Evolutionary conservation across 305 asterid species (phyloP), one percentile per base, ranked within the genome.

Genomic region (Fraxinus greggii): DNA sequence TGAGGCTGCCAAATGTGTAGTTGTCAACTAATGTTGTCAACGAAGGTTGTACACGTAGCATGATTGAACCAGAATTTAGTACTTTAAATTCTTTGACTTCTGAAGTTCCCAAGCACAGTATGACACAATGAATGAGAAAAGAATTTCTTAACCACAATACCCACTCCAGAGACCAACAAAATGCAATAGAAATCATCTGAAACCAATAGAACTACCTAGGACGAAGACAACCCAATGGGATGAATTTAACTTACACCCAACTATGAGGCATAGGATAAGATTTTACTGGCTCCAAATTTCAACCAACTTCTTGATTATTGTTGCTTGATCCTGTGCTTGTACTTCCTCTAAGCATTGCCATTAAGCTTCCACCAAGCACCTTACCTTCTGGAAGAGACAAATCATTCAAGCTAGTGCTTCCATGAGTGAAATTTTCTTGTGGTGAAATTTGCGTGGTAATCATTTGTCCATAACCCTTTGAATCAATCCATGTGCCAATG

Each of bases 361-460:
- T 92, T 79, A 92, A 79, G 81, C 90, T 82, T 77, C 97, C 95
- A 42, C 97, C 95, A 78, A 90, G 97, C 42, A 92, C 97, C 86
- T 94, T 83, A 48, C 95, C 95, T 87, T 92, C 95, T 5, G 95
- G 94, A 82, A 92, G 90, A 67, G 93, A 84, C 29, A 90, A 72
- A 65, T 42, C 80, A 70, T 81, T 86, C 79, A 75, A 73, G 67
- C 82, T 26, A 78, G 79, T 38, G 77, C 61, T 83, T 76, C 87
- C 83, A 26, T 35, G 72, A 26, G 15, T 1, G 5, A 4, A 28
- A 10, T 5, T 67, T 67, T 12, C 74, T n/a, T 15, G 84, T 26
- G 77, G 59, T 36, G 65, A 36, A 83, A 19, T 72, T 19, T 77
- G 86, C 26, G 7, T 19, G 23, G 80, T 63, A 7, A 42, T 7